Base-by-base conservation (phyloP, 1,139 yeast species). In the Kodamaea plutei region DNA sequence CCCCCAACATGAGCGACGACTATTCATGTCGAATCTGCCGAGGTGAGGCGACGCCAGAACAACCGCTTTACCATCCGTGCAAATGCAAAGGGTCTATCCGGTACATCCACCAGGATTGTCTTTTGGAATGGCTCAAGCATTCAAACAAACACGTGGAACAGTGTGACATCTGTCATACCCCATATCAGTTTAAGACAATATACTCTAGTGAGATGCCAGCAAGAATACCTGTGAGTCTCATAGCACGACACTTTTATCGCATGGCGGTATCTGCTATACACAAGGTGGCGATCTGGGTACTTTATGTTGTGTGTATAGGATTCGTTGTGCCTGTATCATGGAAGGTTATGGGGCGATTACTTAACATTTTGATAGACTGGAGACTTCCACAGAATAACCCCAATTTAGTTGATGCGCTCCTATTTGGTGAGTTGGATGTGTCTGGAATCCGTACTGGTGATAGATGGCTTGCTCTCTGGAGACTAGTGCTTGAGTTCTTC, bases 41-140 rank as follows among this genome's bases (percentile, higher is more conserved):
- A 35, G 91, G 94, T 29, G 97, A 87, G 48, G 91, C 77, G n/a
- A 75, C 93, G 0, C 62, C 60, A 0, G 75, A 72, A 1, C 91
- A 85, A 42, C 96, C 96, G 3, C 64, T 91, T 30, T 82, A 75
- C 41, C 91, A 85, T 56, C 98, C 99, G 2, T 91, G 99, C 58
- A 80, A 76, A 49, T 91, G 98, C 57, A 73, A 88, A 37, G 99
- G 99, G 2, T 83, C 95, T 17, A 93, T 91, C 51, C 84, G 84
- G 53, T 88, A 79, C 50, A 85, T 91, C 35, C 99, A 91, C 57
- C 95, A 91, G 54, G 93, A 82, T 30, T 91, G 98, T 59, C 61
- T 91, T 29, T 64, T 80, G 47, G 95, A 87, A 50, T 91, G 99
- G 99, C 69, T 91, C 23, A 69, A 69, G 36, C 73, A 66, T 47